Evolutionary conservation across 139 green algal genomes (phyloP).

Genomic region (Chlorella sp.): DNA sequence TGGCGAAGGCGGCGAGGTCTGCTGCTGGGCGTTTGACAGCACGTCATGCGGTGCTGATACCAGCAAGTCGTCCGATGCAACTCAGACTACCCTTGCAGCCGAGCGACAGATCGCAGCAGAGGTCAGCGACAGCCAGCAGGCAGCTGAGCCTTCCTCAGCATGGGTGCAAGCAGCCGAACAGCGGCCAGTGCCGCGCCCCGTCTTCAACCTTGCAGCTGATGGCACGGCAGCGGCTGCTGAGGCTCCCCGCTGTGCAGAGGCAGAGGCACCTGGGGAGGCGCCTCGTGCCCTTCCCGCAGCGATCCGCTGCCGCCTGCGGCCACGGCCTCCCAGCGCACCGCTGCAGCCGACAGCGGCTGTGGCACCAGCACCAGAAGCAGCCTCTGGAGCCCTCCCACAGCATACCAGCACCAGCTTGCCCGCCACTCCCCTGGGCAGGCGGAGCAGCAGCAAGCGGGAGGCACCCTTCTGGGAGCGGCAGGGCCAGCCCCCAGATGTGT

Average conservation of each 20-base stretch:
- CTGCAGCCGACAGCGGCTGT: not conserved
- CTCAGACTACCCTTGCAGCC: not conserved
- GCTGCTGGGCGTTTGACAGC: conserved; percentile 8
- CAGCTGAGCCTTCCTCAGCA: not conserved
- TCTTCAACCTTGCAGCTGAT: not conserved
- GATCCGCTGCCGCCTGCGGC: not conserved
- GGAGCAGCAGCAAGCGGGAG: not conserved
- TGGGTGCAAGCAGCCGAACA: not conserved
- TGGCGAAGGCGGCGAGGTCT: not conserved
- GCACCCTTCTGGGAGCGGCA: not conserved
- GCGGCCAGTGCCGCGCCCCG: not conserved
- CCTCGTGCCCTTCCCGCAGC: not conserved
- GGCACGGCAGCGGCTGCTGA: not conserved
- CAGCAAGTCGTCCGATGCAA: not conserved
- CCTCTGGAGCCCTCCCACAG: not conserved
- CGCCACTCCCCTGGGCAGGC: not conserved
- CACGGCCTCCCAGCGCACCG: conserved; percentile 14
- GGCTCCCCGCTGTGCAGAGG: not conserved
- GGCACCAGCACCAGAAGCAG: not conserved
- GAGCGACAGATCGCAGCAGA: not conserved
- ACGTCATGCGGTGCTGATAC: not conserved
- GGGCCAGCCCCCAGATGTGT: not conserved
- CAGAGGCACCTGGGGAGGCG: not conserved
- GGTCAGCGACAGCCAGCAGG: not conserved
- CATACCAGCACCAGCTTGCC: conserved; percentile 1